Conservation (phyloP, 2,329 filamentous ascomycete genomes). For the Paraphoma sp. region DNA sequence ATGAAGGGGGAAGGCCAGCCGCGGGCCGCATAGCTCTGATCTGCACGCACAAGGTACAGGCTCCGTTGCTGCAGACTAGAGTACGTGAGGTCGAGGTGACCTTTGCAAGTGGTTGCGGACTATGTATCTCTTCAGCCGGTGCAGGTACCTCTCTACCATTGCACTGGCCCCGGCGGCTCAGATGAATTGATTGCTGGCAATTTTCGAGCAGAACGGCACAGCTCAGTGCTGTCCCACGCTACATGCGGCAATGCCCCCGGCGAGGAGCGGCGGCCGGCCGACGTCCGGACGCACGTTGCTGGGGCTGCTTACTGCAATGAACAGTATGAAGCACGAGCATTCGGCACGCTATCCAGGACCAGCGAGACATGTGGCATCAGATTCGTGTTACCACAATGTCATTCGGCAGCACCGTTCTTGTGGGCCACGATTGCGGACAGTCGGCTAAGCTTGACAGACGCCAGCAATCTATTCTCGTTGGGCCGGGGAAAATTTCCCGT, state of each 20-base stretch:
- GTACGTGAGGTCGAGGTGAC: conserved; percentile 29
- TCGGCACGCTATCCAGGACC: conserved; percentile 17
- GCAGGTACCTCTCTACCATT: conserved; percentile 40
- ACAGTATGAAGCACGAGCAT: conserved; percentile 15
- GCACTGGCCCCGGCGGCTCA: conserved; percentile 28
- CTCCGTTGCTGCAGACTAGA: conserved; percentile 34
- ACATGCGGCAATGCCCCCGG: conserved; percentile 36
- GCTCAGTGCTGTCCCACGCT: conserved; percentile 17
- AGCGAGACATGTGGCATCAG: conserved; percentile 24
- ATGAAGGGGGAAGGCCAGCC: conserved; percentile 41
- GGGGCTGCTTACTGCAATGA: conserved; percentile 17
- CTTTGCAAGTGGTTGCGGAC: conserved; percentile 37
- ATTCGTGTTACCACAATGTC: conserved; percentile 2
- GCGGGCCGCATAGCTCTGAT: conserved; percentile 43
- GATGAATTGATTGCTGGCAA: conserved; percentile 41
- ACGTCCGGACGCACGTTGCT: conserved; percentile 21
- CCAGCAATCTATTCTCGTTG: not conserved
- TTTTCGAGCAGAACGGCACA: conserved; percentile 29
- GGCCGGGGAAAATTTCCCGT: conserved; percentile 18
- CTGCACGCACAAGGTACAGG: conserved; percentile 45
- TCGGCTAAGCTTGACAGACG: conserved; percentile 11
- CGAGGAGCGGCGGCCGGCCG: conserved; percentile 20
- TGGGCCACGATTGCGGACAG: conserved; percentile 14
- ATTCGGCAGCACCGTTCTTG: conserved; percentile 14
- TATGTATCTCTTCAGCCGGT: conserved; percentile 45